A percentile compares a stretch with the other conserved stretches of the same genome.
Conservation (phyloP, 176 grass and related monocot genomes). For the Carex parvula region DNA sequence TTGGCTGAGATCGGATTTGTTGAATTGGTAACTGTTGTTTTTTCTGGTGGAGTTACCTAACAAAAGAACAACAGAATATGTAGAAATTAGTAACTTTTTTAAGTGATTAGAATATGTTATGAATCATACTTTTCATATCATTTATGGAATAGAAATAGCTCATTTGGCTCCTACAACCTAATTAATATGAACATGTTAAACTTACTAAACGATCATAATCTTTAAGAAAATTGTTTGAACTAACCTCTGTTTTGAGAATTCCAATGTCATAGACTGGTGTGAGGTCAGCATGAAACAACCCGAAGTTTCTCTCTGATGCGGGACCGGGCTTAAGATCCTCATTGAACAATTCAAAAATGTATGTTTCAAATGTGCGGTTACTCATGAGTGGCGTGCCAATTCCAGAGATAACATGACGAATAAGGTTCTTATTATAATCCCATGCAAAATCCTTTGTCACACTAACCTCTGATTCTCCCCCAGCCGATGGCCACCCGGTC, state of each 20-base stretch:
- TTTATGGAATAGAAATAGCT: neutral
- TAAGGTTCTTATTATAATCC: constrained; percentile 71
- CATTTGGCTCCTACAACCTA: neutral
- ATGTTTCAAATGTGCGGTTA: constrained; percentile 71
- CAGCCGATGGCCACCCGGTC: constrained; percentile 81
- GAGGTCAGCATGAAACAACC: constrained; percentile 61
- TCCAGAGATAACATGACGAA: constrained; percentile 62
- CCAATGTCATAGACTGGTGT: constrained; percentile 72
- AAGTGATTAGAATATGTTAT: neutral
- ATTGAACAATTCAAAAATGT: constrained; percentile 73
- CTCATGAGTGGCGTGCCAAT: constrained; percentile 83
- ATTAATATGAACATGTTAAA: neutral
- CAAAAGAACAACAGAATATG: constrained; percentile 1
- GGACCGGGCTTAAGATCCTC: constrained; percentile 75
- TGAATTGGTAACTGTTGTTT: neutral
- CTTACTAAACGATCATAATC: neutral
- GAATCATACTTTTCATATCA: neutral
- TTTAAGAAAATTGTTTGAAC: neutral
- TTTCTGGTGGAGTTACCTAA: neutral
- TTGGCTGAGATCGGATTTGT: neutral
- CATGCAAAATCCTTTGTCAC: constrained; percentile 35
- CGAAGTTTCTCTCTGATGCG: constrained; percentile 61
- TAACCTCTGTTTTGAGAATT: constrained; percentile 45
- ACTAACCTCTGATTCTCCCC: constrained; percentile 51
- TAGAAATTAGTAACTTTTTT: neutral